A percentile compares a stretch with the other conserved stretches of the same genome.
Conservation (phyloP, 345 rosid genomes). For the Citrus maxima region DNA sequence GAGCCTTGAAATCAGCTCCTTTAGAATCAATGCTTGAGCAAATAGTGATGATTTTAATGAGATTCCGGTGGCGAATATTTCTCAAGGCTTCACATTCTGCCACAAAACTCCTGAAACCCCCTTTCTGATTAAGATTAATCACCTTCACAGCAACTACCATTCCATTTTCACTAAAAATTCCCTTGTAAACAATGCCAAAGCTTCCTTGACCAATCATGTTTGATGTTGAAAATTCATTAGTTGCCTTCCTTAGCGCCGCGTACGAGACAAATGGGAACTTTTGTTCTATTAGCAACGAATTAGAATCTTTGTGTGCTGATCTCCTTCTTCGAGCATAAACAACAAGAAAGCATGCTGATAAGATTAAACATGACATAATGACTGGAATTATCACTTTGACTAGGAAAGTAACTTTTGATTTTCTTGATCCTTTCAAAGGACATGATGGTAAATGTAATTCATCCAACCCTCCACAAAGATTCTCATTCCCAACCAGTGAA, state of each 20-base stretch:
- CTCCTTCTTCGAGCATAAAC: background rate
- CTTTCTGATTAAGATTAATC: too few species aligned
- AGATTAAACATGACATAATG: background rate
- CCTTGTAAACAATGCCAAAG: too few species aligned
- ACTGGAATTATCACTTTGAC: background rate
- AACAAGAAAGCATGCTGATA: background rate
- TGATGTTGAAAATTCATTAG: too few species aligned
- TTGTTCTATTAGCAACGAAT: background rate
- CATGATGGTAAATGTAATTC: conserved; percentile 14
- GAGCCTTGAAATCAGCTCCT: too few species aligned
- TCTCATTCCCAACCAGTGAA: conserved; percentile 13
- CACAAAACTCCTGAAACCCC: too few species aligned
- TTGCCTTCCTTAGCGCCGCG: background rate
- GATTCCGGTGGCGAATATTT: too few species aligned
- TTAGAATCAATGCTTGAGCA: too few species aligned
- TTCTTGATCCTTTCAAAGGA: background rate
- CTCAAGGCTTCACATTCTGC: too few species aligned
- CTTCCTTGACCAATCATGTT: too few species aligned
- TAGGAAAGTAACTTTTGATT: background rate
- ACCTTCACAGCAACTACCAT: too few species aligned
- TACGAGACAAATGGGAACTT: background rate
- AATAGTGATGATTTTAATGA: too few species aligned
- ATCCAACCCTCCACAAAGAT: conserved; percentile 12
- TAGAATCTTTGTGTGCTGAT: background rate
- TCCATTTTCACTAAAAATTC: too few species aligned